A percentile compares a stretch with the other conserved stretches of the same genome.
phyloP scores from a whole-genome alignment of 176 grass and related monocot species.

The Tillandsia leiboldiana region DNA sequence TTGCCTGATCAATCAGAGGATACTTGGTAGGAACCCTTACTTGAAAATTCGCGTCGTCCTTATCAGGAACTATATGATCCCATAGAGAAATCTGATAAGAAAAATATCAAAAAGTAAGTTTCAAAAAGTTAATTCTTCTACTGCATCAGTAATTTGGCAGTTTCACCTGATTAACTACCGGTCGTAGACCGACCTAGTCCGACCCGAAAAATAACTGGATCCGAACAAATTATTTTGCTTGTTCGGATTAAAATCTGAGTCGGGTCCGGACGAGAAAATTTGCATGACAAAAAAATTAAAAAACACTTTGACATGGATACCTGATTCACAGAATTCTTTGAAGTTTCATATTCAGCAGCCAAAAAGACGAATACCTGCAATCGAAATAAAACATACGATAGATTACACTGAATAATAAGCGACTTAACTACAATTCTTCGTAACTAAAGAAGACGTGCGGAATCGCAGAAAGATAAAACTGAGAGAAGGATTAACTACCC shows the following conservation, averaged over 20 bases:
- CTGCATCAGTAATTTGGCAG: not conserved
- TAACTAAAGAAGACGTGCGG: no score
- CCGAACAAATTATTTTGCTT: no score
- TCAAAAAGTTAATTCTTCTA: not conserved
- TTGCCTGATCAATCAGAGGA: conserved; percentile 27
- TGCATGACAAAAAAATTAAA: not conserved
- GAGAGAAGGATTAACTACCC: no score
- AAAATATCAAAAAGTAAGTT: not conserved
- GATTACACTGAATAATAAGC: no score
- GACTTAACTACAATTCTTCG: no score
- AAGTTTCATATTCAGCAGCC: conserved; percentile 30
- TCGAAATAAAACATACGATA: not conserved
- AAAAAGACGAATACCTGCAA: conserved; percentile 34
- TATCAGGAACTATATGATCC: conserved; percentile 30
- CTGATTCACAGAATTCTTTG: conserved; percentile 26
- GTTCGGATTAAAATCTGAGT: no score
- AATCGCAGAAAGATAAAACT: no score
- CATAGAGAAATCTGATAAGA: not conserved
- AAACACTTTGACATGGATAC: conserved; percentile 4
- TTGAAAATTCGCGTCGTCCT: conserved; percentile 15
- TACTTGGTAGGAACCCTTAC: conserved; percentile 24
- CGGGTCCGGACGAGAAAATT: no score
- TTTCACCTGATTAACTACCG: no score
- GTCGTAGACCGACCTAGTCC: no score
- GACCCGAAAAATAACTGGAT: no score